These are phyloP conservation scores for Strobilomyces confusus DNA, from an alignment of 768 basidiomycete genomes.

Conservation along the genomic window DNA sequence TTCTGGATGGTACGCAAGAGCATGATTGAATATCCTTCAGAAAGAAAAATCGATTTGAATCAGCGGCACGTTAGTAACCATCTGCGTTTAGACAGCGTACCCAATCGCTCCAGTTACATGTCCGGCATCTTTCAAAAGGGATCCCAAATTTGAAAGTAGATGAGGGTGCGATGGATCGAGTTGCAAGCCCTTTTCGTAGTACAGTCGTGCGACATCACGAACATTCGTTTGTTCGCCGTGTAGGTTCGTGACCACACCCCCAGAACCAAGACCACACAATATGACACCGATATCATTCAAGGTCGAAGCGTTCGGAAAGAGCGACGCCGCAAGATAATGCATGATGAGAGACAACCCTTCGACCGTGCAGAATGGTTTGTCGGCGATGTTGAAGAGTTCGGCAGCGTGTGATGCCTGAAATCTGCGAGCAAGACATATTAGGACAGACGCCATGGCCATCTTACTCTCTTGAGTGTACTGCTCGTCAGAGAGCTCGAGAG, in stretches of 20 bases:
- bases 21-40: conserved; percentile 38
- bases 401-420: conserved; percentile 34
- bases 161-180: conserved; percentile 46
- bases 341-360: conserved; percentile 40
- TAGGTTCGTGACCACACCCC: conserved; percentile 18
- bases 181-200: conserved; percentile 43
- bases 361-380: conserved; percentile 29
- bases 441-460: conserved; percentile 36
- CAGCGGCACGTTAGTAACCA: not conserved
- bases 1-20: conserved; percentile 39
- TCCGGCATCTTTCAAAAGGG: conserved; percentile 47
- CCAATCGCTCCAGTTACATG: conserved; percentile 38
- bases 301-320: conserved; percentile 42
- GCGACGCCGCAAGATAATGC: conserved; percentile 45
- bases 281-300: conserved; percentile 51
- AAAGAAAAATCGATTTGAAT: not conserved
- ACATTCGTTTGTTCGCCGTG: conserved; percentile 24
- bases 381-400: conserved; percentile 22
- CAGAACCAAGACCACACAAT: conserved; percentile 33
- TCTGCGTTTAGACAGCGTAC: conserved; percentile 23
- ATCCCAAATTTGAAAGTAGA: conserved; percentile 48
- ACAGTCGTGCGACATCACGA: conserved; percentile 38
- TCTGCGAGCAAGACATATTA: conserved; percentile 44
- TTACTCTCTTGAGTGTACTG: conserved; percentile 22
- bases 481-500: conserved; percentile 26